These are phyloP conservation scores for Penicillium sp. DNA, from an alignment of 2,329 filamentous ascomycete genomes.

Conservation along the genomic window DNA sequence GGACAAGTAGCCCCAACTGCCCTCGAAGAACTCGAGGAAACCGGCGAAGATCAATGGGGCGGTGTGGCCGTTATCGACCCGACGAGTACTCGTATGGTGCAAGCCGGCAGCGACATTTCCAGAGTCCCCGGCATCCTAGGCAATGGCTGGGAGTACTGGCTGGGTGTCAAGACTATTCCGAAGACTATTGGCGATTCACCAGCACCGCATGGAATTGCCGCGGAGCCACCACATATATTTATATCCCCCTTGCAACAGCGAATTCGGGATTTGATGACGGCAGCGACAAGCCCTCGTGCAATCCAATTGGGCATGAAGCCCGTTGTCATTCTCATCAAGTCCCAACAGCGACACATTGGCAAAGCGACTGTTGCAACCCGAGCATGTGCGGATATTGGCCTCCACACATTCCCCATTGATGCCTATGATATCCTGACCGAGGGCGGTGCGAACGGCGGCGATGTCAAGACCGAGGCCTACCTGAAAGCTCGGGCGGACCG, in stretches of 20 bases:
- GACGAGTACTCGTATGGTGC: slow-evolving; percentile 81
- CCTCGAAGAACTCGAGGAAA: slow-evolving; percentile 54
- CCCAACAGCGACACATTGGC: slow-evolving; percentile 89
- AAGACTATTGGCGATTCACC: slow-evolving; percentile 36
- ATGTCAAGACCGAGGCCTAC: slow-evolving; percentile 91
- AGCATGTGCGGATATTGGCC: slow-evolving; percentile 82
- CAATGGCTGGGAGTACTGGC: slow-evolving; percentile 86
- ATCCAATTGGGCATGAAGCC: slow-evolving; percentile 85
- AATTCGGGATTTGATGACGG: slow-evolving; percentile 78
- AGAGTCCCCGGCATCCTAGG: slow-evolving; percentile 72
- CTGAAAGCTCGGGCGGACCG: slow-evolving; percentile 83
- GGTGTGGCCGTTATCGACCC: slow-evolving; percentile 84
- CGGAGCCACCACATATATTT: slow-evolving; percentile 44
- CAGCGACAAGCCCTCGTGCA: slow-evolving; percentile 82
- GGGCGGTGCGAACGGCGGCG: slow-evolving; percentile 77
- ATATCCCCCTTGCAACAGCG: slow-evolving; percentile 65
- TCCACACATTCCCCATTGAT: slow-evolving; percentile 86
- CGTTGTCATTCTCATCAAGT: slow-evolving; percentile 81
- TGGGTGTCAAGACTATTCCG: slow-evolving; percentile 70
- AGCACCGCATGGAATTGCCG: slow-evolving; percentile 37
- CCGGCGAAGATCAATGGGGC: slow-evolving; percentile 74
- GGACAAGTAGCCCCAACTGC: slow-evolving; percentile 62
- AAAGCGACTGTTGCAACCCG: slow-evolving; percentile 75
- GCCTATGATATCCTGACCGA: slow-evolving; percentile 94
- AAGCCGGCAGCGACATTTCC: slow-evolving; percentile 82